Conservation (phyloP, 768 basidiomycete species). For the Boletus fagicola region DNA sequence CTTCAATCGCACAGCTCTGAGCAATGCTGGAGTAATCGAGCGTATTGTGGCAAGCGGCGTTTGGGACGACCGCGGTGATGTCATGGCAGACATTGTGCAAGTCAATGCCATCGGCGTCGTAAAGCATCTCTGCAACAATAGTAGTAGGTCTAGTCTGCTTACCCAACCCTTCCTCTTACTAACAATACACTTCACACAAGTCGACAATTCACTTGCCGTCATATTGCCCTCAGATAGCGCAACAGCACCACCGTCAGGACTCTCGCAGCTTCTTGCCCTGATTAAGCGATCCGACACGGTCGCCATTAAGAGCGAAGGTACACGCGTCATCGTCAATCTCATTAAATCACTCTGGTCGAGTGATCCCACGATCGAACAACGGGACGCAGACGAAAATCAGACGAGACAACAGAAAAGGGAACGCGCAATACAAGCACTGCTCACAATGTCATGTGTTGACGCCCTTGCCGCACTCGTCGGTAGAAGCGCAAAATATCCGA, state of each 20-base stretch:
- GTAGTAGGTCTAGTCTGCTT: slow-evolving; percentile 46
- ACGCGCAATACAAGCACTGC: slow-evolving; percentile 50
- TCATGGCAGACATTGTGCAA: slow-evolving; percentile 83
- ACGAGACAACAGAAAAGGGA: slow-evolving; percentile 50
- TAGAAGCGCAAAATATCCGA: slow-evolving; percentile 75
- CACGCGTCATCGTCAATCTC: slow-evolving; percentile 83
- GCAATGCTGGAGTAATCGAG: slow-evolving; percentile 61
- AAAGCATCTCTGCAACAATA: slow-evolving; percentile 83
- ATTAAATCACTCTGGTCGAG: slow-evolving; percentile 74
- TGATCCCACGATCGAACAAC: slow-evolving; percentile 36
- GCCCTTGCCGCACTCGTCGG: slow-evolving; percentile 71
- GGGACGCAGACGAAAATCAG: slow-evolving; percentile 34
- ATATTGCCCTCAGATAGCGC: slow-evolving; percentile 43
- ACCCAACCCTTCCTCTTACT: slow-evolving; percentile 31
- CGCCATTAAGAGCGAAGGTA: slow-evolving; percentile 85
- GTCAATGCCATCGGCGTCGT: slow-evolving; percentile 82
- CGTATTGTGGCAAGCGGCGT: slow-evolving; percentile 59
- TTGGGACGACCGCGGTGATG: slow-evolving; percentile 71
- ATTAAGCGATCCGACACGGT: slow-evolving; percentile 76
- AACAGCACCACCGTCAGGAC: slow-evolving; percentile 42
- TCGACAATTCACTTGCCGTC: slow-evolving; percentile 49
- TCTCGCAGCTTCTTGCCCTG: slow-evolving; percentile 71
- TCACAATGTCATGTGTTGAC: slow-evolving; percentile 52
- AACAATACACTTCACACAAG: slow-evolving; percentile 24
- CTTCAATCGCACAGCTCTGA: slow-evolving; percentile 57